Base-by-base conservation (phyloP, 805 yeast genomes). In the Wickerhamomyces hampshirensis region DNA sequence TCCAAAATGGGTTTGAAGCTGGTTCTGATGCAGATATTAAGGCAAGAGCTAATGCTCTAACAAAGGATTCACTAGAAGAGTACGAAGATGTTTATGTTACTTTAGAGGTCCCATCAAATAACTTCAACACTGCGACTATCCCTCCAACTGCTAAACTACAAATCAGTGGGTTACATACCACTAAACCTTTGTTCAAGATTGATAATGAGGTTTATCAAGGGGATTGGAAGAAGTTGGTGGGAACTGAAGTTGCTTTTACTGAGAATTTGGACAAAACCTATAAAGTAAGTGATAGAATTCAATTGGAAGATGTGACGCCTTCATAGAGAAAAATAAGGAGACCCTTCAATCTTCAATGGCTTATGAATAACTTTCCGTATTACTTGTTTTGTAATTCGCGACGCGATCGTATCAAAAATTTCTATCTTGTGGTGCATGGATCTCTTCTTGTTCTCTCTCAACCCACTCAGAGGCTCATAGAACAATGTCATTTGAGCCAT, bases 21-120 rank as follows among this genome's bases (percentile, higher is more conserved):
- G 96, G 96, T 9, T 84, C 95, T 4, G 86, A 80, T 44, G 95
- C 82, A 34, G 96, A 88, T 58, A 77, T 87, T 35, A 75, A 72
- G 46, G 72, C 74, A 12, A 69, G 88, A 53, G 52, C 46, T 26
- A 26, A 24, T 21, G 18, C 18, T 11, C n/a, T 6, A 12, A 23
- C 4, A 14, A 24, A 30, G 16, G 24, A 27, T 15, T 29, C 15
- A 30, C 33, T 18, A 4, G 69, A 66, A 34, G 68, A 63, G 26
- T 62, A 56, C 29, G 66, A 66, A 39, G 62, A 75, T 26, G 75
- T 76, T 9, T 73, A 68, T 40, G 71, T 80, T 3, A 72, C 80
- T 23, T 54, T 80, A 7, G 79, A 73, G 29, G 54, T 77, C 15
- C 75, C 77, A 1, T 51, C 62, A 3, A 60, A 52, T 17, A 60